Evolutionary conservation across 2,329 filamentous ascomycete genomes (phyloP).

Genomic region (Ceratocystis huliohia): DNA sequence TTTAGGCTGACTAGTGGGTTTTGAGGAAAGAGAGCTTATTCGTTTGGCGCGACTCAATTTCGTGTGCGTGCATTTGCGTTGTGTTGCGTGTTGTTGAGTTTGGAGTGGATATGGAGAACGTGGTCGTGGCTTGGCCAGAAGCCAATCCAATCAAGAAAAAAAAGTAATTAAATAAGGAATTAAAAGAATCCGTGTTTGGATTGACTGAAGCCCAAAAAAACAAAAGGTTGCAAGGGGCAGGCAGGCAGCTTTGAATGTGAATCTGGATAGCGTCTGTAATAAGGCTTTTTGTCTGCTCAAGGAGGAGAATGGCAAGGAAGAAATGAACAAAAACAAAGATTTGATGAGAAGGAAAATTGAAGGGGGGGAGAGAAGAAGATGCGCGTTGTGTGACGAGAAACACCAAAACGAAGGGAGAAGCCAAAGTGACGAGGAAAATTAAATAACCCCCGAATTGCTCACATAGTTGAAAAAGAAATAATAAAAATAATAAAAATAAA

Average conservation of each 20-base stretch:
- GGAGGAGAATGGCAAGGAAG: neutral
- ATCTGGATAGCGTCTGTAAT: too few relatives aligned
- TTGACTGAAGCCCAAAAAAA: neutral
- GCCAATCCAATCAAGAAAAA: neutral
- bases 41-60: neutral
- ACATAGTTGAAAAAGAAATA: too few relatives aligned
- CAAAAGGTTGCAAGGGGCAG: neutral
- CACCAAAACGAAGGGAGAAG: neutral
- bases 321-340: neutral
- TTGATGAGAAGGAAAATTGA: neutral
- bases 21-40: neutral
- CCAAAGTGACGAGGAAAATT: neutral
- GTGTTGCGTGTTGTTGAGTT: neutral
- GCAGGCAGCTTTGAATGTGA: neutral
- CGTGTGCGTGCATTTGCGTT: neutral
- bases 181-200: slow-evolving; percentile 2
- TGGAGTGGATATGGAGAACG: neutral
- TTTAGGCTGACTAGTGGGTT: neutral
- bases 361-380: neutral
- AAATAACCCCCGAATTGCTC: neutral
- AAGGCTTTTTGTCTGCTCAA: neutral
- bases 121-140: neutral
- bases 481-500: too few relatives aligned
- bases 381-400: slow-evolving; percentile 4
- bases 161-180: neutral